Evolutionary conservation across 768 basidiomycete species (phyloP), one percentile per base, ranked within the genome.

Genomic region (Atractiella rhizophila): DNA sequence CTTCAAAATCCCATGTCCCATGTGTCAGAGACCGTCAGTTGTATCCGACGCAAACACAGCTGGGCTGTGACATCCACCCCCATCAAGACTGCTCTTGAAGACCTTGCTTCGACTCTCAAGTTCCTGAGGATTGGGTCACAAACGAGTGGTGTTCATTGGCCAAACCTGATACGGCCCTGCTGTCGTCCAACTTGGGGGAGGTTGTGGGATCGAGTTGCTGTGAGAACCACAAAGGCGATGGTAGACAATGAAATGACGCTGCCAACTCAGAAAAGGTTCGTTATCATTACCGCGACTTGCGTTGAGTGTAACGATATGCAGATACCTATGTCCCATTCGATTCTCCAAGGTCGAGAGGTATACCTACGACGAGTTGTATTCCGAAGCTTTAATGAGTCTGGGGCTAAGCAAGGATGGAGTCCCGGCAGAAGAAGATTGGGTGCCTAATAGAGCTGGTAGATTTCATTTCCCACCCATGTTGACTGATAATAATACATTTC

Each of bases 1-100:
- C 37, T 51, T 11, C 43, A 43, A 24, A 45, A 46, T 34, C 36
- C 51, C 1, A 42, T 42, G 28, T 43, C 42, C 0, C 29, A 39
- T 16, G 44, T 40, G 25, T 54, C 53, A 28, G 56, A 62, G 27
- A 61, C 58, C 49, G 57, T 61, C 1, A 51, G 56, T 8, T 47
- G 58, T 2, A 58, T 64, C 7, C 58, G 58, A 1, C 54, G 63
- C 1, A 44, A 51, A 23, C 51, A 52, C 45, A 56, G 56, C 11
- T 54, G 59, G 23, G 62, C 61, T 1, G 55, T 64, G 7, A 58
- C 58, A 5, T 59, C 59, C 5, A 64, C 63, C 8, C 63, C 63
- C 3, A 57, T 62, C 2, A 57, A 51, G 28, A 46, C 54, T 16
- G 52, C 53, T 24, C 57, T 60, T 34, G 50, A 54, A 29, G 61